Evolutionary conservation across 306 rosid genomes (phyloP), one percentile per base, ranked within the genome.

Genomic region (Medicago lupulina): DNA sequence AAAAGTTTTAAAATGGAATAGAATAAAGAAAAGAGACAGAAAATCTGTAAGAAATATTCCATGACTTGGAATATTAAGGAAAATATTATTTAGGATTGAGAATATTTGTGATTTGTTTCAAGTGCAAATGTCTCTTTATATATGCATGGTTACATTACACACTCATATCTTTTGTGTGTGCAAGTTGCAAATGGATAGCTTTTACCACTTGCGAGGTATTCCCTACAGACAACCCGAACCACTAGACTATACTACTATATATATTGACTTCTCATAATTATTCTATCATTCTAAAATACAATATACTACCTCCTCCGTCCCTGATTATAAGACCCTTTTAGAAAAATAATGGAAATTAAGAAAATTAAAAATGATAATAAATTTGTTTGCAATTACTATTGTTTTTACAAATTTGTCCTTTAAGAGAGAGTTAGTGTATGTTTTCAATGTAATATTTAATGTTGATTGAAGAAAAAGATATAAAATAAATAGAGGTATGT

Each of bases 21-120:
- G 1, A 77, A 54, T 4, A 93, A 71, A 50, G 89, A 57, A 2
- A 89, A 6, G 34, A 80, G 44, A 59, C 62, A 84, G 0, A 81
- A 19, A 7, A 75, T 17, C 4, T 71, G 9, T 63, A 86, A 41
- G 43, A 80, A 8, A 77, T 23, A 51, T 16, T 83, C 88, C 92
- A 91, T 91, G 67, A 54, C 59, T 72, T 9, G n/a, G 38, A 17
- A 17, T 8, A 13, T n/a, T 16, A 7, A 51, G 1, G 23, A 9
- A 6, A 51, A 0, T 51, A 15, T 14, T 60, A 7, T 61, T 23
- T 21, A n/a, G 25, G 43, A 17, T 8, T 31, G 5, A 4, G 17
- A 43, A 28, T 69, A 47, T 28, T 57, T 80, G 79, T 67, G 75
- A n/a, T 40, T 74, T 74, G 72, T 34, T 67, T 50, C 38, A 11